Evolutionary conservation across 179 eudicot species (phyloP), one percentile per base, ranked within the genome.

Genomic region (Actinidia arguta): DNA sequence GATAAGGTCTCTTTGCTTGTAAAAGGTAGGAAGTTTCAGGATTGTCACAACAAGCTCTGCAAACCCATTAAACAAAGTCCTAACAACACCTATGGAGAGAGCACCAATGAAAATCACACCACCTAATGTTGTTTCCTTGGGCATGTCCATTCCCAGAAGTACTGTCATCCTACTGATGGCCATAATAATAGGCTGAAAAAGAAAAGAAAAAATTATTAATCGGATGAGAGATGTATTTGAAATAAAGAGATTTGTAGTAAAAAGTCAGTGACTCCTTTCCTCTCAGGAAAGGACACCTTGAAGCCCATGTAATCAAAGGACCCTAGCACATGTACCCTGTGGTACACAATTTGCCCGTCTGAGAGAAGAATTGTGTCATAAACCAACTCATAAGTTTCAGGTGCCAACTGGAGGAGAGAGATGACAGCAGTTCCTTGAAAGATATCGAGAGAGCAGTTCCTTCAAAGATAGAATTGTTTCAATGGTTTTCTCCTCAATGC

Each of bases 351-450:
- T 50, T 85, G 89, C 0, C 98, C 97, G 66, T 95, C 96, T 4
- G 98, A 89, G 25, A 93, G 86, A 36, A 95, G 93, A 52, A 93
- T 91, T 31, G 93, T 86, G 78, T 93, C 98, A 55, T 95, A 90
- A 59, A 89, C 87, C 11, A 89, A 66, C 52, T 73, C 39, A 3
- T 83, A 83, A 27, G 85, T 83, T 78, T 83, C 85, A 1, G 85
- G 85, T 48, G 92, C 87, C 13, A 90, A 90, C 80, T 89, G 92
- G 36, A 89, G 88, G 47, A 89, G 88, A 22, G 92, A 89, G 61
- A 89, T 94, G 61, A 89, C 71, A 58, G 88, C 87, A 68, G 92
- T 89, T 63, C 86, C 92, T 78, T 84, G 80, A 22, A 89, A 82
- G 75, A 89, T 86, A 81, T 89, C 90, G 84, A 82, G 58, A 10